Evolutionary conservation across 139 green algal species (phyloP), one percentile per base, ranked within the genome.

Genomic region (Haematococcus lacustris): DNA sequence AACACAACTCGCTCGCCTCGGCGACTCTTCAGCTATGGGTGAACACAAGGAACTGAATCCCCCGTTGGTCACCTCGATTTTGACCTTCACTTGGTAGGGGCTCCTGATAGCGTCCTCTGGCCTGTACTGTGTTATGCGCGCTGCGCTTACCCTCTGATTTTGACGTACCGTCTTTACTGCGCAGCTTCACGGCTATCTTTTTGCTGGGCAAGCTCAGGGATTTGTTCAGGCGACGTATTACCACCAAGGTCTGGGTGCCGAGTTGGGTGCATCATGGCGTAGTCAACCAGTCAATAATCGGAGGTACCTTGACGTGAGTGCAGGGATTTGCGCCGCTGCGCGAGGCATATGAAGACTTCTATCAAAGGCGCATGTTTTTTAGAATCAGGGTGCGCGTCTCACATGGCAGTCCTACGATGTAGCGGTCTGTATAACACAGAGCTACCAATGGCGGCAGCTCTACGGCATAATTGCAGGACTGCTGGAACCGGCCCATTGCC

Each of bases 261-360:
- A 37, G 38, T 35, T 67, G 64, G 38, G 47, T 73, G 26, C 37
- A 71, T 37, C 62, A 32, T 38, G 26, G 63, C 23, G 66, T 5
- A 37, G 33, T 40, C 34, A 73, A 35, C 1, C 37, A 72, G 30
- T 60, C 21, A 4, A 4, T 26, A 28, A 6, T 65, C 25, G 25
- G 57, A 37, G 57, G 9, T 33, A 65, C 28, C 17, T 13, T 13
- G 9, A 25, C 26, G 57, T 64, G 53, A 30, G 53, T 64, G 61
- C 83, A 92, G 86, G 94, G 89, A 3, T 98, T 96, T 79, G 94
- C 94, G 25, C 89, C 92, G 1, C 80, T 98, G 7, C 83, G 87
- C 2, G 81, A 95, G 41, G 76, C 93, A 43, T 91, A 91, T 67
- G 91, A 97, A 68, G 93, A 97, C 71, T 98, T 98, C 73, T 98